These are phyloP conservation scores for Leccinum pellstonianum DNA, from an alignment of 768 basidiomycete species.

Conservation along the genomic window DNA sequence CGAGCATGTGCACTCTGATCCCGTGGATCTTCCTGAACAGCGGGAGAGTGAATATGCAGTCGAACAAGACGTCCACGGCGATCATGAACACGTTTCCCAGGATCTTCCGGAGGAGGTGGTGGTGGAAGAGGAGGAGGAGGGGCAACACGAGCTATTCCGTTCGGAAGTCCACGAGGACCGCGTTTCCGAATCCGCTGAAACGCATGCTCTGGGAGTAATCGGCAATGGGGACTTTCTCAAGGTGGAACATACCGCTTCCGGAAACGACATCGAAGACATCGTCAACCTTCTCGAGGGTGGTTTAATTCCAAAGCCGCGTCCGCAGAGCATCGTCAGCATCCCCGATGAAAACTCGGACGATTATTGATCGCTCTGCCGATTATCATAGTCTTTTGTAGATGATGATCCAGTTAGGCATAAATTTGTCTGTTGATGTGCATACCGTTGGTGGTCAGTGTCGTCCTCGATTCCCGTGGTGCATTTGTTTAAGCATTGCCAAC, in stretches of 20 bases:
- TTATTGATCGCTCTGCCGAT: slow-evolving; percentile 35
- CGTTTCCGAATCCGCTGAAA: slow-evolving; percentile 12
- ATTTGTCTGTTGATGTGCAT: slow-evolving; percentile 27
- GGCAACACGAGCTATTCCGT: slow-evolving; percentile 8
- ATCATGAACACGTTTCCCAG: slow-evolving; percentile 7
- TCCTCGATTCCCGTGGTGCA: neutral
- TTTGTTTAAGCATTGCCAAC: neutral
- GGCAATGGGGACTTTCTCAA: slow-evolving; percentile 12
- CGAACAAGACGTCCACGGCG: slow-evolving; percentile 9
- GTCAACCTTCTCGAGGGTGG: slow-evolving; percentile 59
- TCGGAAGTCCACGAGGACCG: slow-evolving; percentile 10
- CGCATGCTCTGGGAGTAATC: slow-evolving; percentile 6
- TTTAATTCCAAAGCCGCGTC: slow-evolving; percentile 38
- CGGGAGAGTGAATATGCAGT: neutral
- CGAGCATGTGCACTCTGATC: slow-evolving; percentile 10
- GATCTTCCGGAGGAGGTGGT: slow-evolving; percentile 6
- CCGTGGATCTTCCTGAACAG: slow-evolving; percentile 15
- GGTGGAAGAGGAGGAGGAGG: slow-evolving; percentile 1
- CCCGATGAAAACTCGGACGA: slow-evolving; percentile 56
- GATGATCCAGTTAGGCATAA: slow-evolving; percentile 18
- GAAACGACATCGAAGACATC: slow-evolving; percentile 58
- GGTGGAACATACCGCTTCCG: slow-evolving; percentile 12
- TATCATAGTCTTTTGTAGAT: slow-evolving; percentile 23
- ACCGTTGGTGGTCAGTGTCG: slow-evolving; percentile 17
- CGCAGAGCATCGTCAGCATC: slow-evolving; percentile 46